Evolutionary conservation across 2,329 filamentous ascomycete species (phyloP), one percentile per base, ranked within the genome.

Genomic region (Colletotrichum limetticola): DNA sequence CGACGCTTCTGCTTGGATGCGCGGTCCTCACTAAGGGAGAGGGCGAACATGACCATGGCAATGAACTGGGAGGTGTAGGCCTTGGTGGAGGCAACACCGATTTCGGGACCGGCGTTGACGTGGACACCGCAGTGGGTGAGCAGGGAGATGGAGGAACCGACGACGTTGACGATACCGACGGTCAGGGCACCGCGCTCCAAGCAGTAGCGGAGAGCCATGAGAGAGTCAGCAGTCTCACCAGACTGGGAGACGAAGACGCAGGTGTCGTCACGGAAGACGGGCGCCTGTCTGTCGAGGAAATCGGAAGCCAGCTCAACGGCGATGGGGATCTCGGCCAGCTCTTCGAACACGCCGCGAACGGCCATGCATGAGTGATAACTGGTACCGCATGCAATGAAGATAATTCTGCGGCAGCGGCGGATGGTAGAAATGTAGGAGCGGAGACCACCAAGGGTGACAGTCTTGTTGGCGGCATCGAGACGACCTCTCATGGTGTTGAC

Each of bases 401-500:
- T 99, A 81, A 99, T 95, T 84, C 97, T 92, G 81, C 97, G 91
- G 90, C 97, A 99, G 79, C 97, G 93, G 79, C 97, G 94, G 82
- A 99, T 99, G 76, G 97, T 98, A 78, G 92, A 91, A 81, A 99
- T 97, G 88, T 98, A 99, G 78, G 97, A 97, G 79, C 95, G 93
- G 78, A 99, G 91, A 78, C 97, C 97, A 89, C 97, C 97, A 30
- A 99, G 92, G 11, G 96, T 98, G 79, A 99, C 95, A 71, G 91
- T 94, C 90, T 97, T 97, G 89, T 98, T 97, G 79, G 91, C 93
- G 74, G 93, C 89, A 84, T 99, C 97, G 79, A 99, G 89, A 87
- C 97, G 97, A 86, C 97, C 97, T 91, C 97, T 95, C 97, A 99
- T 99, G 77, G 97, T 98, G 91, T 99, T 99, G 88, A 99, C 92